phyloP scores from a whole-genome alignment of 495 filamentous ascomycete species.

The Neurospora sublineolata region DNA sequence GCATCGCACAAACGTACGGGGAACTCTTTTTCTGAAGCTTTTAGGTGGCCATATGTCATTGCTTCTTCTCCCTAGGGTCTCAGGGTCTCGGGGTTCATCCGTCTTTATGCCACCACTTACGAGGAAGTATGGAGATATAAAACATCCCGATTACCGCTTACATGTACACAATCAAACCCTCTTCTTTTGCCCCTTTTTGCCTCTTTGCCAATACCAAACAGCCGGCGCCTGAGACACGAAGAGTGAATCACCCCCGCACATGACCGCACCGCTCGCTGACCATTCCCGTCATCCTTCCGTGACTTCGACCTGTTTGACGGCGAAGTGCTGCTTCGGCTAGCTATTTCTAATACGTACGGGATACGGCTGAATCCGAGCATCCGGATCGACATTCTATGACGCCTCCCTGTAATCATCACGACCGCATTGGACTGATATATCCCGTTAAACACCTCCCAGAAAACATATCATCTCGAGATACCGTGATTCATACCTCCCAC shows the following conservation, averaged over 20 bases:
- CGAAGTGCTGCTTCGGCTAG: background rate
- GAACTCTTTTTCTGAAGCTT: background rate
- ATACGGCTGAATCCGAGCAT: background rate
- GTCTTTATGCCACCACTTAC: background rate
- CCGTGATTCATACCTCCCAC: background rate
- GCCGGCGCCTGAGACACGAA: background rate
- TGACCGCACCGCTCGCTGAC: background rate
- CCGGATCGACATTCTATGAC: background rate
- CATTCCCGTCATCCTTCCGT: background rate
- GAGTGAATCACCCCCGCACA: background rate
- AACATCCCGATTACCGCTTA: background rate
- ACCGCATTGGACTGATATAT: background rate
- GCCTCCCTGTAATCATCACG: background rate
- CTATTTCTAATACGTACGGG: background rate
- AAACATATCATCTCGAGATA: background rate
- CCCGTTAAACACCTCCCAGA: background rate
- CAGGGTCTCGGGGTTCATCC: background rate
- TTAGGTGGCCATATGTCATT: background rate
- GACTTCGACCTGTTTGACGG: background rate
- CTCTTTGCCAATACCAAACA: background rate
- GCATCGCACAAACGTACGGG: background rate
- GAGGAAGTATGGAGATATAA: background rate
- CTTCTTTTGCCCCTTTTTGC: background rate
- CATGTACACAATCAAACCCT: background rate
- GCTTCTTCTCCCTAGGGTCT: background rate